Evolutionary conservation across 768 basidiomycete species (phyloP), one percentile per base, ranked within the genome.

Genomic region (Auriscalpium vulgare): DNA sequence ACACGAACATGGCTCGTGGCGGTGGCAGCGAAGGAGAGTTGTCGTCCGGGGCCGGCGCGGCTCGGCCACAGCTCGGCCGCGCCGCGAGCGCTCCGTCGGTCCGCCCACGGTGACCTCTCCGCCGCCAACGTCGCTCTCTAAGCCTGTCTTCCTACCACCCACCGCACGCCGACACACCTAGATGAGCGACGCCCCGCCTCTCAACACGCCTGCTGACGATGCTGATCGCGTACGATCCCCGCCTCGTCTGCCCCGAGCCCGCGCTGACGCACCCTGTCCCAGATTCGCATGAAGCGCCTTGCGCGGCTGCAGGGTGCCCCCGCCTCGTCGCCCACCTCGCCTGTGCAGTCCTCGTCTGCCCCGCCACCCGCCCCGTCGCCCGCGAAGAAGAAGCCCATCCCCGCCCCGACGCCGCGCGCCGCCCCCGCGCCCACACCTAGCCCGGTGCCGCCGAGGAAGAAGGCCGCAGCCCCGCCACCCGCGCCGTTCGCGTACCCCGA

Each of bases 211-310:
- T 0, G 81, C 84, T 59, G 83, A 85, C 59, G 90, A 91, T 70
- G 92, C 91, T 10, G 91, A 91, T 65, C 80, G 85, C 53, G 89
- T 91, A 77, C 35, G 61, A 50, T 38, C 37, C 46, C 16, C 29
- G 19, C n/a, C 46, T 48, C 19, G 10, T 7, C 17, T 3, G 5
- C 29, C 29, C 29, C 29, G 29, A 29, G 29, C 29, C 29, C 14
- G 19, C 37, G 35, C 56, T 53, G 19, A 58, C 14, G 19, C 10
- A 19, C 16, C 17, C 34, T 29, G 36, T 51, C 45, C 13, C 63
- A 95, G 94, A 95, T 97, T 67, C 90, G 93, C 61, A 74, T 91
- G 68, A 95, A 95, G 72, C 84, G 95, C 55, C 78, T 98, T 52
- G 93, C 90, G 36, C 91, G 89, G 68, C 78, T 97, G 8, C 87